A percentile compares a stretch with the other conserved stretches of the same genome.
Conservation (phyloP, 805 yeast species). For the Lipomyces kockii region DNA sequence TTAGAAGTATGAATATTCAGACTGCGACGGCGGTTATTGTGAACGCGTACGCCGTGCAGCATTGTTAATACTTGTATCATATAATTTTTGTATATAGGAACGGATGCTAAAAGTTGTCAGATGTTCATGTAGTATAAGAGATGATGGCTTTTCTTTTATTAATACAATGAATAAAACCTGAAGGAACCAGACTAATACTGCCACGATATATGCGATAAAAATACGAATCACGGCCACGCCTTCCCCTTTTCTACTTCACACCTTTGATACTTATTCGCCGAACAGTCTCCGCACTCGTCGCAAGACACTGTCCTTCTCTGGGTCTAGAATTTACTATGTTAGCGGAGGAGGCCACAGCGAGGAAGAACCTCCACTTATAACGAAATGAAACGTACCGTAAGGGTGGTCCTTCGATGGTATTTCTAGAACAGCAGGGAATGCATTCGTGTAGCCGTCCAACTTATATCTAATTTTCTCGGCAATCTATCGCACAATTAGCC, state of each 20-base stretch:
- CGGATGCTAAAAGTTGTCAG: neutral
- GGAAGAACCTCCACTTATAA: neutral
- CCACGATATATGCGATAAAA: neutral
- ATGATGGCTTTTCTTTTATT: neutral
- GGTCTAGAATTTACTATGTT: slow-evolving; percentile 55
- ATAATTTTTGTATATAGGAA: neutral
- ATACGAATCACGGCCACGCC: neutral
- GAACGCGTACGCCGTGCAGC: slow-evolving; percentile 81
- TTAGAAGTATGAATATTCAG: slow-evolving; percentile 94
- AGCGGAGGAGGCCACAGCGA: neutral
- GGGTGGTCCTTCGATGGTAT: slow-evolving; percentile 99
- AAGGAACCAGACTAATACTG: neutral
- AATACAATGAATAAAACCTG: neutral
- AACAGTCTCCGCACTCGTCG: slow-evolving; percentile 92
- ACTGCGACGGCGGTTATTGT: slow-evolving; percentile 95
- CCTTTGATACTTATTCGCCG: slow-evolving; percentile 64
- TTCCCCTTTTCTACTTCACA: neutral
- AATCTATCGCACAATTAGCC: slow-evolving; percentile 44
- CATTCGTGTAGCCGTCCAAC: slow-evolving; percentile 82
- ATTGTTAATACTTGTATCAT: slow-evolving; percentile 47
- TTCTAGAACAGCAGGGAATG: slow-evolving; percentile 95
- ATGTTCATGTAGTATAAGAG: neutral
- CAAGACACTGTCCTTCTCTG: slow-evolving; percentile 94
- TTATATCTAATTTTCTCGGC: slow-evolving; percentile 86
- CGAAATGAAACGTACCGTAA: slow-evolving; percentile 51